Evolutionary conservation across 164 flowering plant genomes (phyloP).

Genomic region (Chimonanthus salicifolius): DNA sequence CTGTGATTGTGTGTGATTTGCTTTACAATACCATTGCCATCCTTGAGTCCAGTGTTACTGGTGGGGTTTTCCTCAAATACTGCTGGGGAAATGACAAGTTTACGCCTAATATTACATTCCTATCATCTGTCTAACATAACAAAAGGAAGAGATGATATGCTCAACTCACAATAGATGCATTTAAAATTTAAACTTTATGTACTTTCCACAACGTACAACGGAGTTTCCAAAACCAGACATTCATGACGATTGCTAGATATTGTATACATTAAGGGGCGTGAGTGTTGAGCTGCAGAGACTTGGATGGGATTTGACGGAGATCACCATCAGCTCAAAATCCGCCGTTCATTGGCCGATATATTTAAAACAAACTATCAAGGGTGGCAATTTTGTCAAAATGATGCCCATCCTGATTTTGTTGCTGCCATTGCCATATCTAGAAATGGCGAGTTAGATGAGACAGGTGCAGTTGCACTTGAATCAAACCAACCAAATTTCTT

Average conservation of each 20-base stretch:
- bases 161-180: background rate
- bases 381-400: conserved; percentile 4
- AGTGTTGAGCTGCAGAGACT: background rate
- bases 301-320: background rate
- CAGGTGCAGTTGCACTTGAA: background rate
- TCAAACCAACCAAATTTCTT: conserved; percentile 24
- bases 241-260: background rate
- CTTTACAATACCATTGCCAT: no score
- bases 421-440: background rate
- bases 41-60: no score
- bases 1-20: no score
- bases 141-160: background rate
- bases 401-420: conserved; percentile 9
- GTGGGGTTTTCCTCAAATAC: background rate
- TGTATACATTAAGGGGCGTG: background rate
- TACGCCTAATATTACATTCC: background rate
- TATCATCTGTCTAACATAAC: background rate
- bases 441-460: background rate
- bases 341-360: background rate
- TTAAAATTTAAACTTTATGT: no score
- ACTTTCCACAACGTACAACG: background rate
- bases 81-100: background rate
- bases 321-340: background rate
- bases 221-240: background rate
- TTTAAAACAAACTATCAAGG: background rate